phyloP scores from a whole-genome alignment of 768 basidiomycete species.

The Lentinus tigrinus region DNA sequence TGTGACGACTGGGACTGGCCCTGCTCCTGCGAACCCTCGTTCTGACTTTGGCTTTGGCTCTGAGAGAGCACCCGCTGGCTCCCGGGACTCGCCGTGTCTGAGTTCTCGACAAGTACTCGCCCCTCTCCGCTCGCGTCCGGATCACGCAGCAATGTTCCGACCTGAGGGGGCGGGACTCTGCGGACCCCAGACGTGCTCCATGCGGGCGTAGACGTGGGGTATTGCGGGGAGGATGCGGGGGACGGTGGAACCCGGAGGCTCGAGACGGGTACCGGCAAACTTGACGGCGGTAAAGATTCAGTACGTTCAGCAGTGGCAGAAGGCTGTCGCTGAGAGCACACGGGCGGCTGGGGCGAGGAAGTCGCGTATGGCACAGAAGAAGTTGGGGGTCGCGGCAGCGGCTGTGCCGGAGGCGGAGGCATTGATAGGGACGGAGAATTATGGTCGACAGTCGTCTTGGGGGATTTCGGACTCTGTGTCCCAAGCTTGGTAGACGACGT shows the following conservation, averaged over 20 bases:
- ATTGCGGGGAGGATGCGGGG: conserved; percentile 1
- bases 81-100: conserved; percentile 12
- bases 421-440: background rate
- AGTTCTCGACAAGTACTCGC: conserved; percentile 11
- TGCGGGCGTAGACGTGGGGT: background rate
- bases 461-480: background rate
- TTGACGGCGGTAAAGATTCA: conserved; percentile 5
- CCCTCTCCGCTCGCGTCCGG: conserved; percentile 13
- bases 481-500: background rate
- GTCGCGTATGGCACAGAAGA: conserved; percentile 4
- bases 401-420: conserved; percentile 4
- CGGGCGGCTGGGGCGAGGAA: background rate
- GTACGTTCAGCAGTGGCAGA: background rate
- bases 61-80: conserved; percentile 1
- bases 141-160: background rate
- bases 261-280: background rate
- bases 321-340: background rate
- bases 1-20: background rate
- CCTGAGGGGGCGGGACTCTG: conserved; percentile 9
- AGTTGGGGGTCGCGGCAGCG: background rate
- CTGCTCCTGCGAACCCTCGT: background rate
- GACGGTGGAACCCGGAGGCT: background rate
- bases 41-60: conserved; percentile 12
- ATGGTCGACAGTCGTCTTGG: background rate
- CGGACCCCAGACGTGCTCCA: background rate